These are phyloP conservation scores for Apophysomyces elegans DNA, from an alignment of 371 early-diverging fungal genomes.

Conservation along the genomic window DNA sequence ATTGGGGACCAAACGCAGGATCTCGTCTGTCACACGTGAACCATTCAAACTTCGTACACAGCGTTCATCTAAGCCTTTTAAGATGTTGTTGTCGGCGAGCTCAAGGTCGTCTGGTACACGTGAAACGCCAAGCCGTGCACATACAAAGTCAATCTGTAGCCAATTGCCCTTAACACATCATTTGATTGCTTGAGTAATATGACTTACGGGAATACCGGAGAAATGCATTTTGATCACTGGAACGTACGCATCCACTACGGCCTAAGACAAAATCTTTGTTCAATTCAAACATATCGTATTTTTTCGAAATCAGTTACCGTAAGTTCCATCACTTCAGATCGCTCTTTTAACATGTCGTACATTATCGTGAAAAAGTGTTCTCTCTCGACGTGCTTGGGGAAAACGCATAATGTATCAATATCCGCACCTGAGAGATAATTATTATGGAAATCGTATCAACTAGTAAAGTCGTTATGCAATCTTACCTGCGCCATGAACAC, in stretches of 20 bases:
- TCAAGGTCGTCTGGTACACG: slow-evolving; percentile 89
- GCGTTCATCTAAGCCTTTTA: slow-evolving; percentile 93
- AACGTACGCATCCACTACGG: slow-evolving; percentile 96
- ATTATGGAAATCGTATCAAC: neutral
- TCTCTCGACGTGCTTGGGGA: slow-evolving; percentile 91
- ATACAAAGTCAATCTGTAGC: slow-evolving; percentile 95
- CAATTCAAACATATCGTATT: neutral
- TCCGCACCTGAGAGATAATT: slow-evolving; percentile 76
- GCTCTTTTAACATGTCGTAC: slow-evolving; percentile 82
- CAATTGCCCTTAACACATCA: slow-evolving; percentile 3
- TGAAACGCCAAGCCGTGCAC: slow-evolving; percentile 85
- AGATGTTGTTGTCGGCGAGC: slow-evolving; percentile 84
- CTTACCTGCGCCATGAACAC: slow-evolving; percentile 94
- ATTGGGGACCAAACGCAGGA: slow-evolving; percentile 95
- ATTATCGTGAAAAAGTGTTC: slow-evolving; percentile 97
- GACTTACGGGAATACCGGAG: slow-evolving; percentile 82
- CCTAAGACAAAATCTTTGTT: slow-evolving; percentile 21
- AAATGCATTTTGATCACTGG: slow-evolving; percentile 98
- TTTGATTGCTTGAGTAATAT: neutral
- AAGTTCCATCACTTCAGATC: slow-evolving; percentile 89
- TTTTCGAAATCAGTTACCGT: slow-evolving; percentile 55
- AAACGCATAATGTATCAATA: slow-evolving; percentile 99
- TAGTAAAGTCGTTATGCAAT: neutral
- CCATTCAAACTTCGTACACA: slow-evolving; percentile 97
- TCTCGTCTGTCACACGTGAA: slow-evolving; percentile 99